Percentiles rank a stretch among this genome's conserved stretches.
phyloP scores from a whole-genome alignment of 495 filamentous ascomycete genomes.

The Penicillium steckii region DNA sequence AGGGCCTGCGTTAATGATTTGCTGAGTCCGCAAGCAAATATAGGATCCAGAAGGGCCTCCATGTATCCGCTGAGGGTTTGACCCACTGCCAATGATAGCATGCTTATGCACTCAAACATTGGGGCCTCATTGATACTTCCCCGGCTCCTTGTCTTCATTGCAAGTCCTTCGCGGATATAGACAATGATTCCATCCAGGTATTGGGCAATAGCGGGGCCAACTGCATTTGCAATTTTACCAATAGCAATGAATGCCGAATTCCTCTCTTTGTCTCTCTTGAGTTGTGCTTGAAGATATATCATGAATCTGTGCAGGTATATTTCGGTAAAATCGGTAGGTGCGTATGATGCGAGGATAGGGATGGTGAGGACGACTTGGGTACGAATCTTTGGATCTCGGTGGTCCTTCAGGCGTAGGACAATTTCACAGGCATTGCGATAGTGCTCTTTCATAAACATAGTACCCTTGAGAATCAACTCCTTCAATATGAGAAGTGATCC shows the following conservation, averaged over 20 bases:
- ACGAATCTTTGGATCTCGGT: slow-evolving; percentile 81
- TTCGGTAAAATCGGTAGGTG: slow-evolving; percentile 78
- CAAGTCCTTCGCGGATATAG: slow-evolving; percentile 87
- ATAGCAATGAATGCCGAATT: slow-evolving; percentile 93
- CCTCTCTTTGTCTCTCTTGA: slow-evolving; percentile 93
- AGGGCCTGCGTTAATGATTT: slow-evolving; percentile 90
- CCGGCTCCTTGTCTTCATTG: slow-evolving; percentile 75
- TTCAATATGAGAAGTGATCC: slow-evolving; percentile 88
- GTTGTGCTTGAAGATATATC: slow-evolving; percentile 88
- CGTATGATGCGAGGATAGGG: slow-evolving; percentile 88
- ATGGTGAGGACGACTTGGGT: slow-evolving; percentile 86
- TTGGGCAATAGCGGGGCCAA: slow-evolving; percentile 87
- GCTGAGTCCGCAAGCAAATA: slow-evolving; percentile 93
- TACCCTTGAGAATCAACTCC: slow-evolving; percentile 86
- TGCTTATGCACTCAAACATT: slow-evolving; percentile 97
- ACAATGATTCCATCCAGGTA: slow-evolving; percentile 93
- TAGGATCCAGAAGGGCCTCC: slow-evolving; percentile 91
- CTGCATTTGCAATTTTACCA: slow-evolving; percentile 92
- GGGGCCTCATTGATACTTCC: slow-evolving; percentile 73
- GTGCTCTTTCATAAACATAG: slow-evolving; percentile 97
- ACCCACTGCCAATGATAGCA: slow-evolving; percentile 89
- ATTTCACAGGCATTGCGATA: slow-evolving; percentile 89
- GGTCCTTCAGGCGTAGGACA: slow-evolving; percentile 84
- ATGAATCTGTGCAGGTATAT: slow-evolving; percentile 92
- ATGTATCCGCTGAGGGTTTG: slow-evolving; percentile 98